phyloP scores from a whole-genome alignment of 1,284 basidiomycete species.

The Moniliophthora roreri region DNA sequence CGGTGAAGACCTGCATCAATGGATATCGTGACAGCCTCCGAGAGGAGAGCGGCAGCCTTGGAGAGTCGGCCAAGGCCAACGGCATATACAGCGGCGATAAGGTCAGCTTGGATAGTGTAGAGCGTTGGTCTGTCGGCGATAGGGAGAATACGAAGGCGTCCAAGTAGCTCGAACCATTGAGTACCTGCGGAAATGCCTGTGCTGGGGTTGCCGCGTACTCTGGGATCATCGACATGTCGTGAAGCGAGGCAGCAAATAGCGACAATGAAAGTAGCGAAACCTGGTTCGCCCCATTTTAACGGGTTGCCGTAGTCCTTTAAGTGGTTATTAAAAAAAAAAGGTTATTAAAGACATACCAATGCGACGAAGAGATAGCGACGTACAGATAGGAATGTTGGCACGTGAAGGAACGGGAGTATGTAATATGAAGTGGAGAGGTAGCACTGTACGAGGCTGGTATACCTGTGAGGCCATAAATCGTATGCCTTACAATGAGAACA shows the following conservation, averaged over 20 bases:
- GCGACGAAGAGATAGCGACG: conserved; percentile 29
- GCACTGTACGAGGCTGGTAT: conserved; percentile 68
- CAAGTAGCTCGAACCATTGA: conserved; percentile 87
- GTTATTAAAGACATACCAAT: too few species aligned
- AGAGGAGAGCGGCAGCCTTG: conserved; percentile 80
- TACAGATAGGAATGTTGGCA: conserved; percentile 83
- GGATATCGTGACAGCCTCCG: conserved; percentile 81
- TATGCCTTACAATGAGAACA: too few species aligned
- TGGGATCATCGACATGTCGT: conserved; percentile 85
- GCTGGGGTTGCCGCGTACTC: conserved; percentile 76
- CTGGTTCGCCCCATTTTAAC: conserved; percentile 89
- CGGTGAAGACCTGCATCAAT: conserved; percentile 87
- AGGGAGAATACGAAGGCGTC: conserved; percentile 79
- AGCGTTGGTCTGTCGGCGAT: conserved; percentile 86
- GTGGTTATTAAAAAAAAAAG: too few species aligned
- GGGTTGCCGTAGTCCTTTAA: conserved; percentile 86
- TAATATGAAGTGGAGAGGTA: conserved; percentile 90
- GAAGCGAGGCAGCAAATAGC: conserved; percentile 87
- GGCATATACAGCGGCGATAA: conserved; percentile 86
- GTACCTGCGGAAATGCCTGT: conserved; percentile 86
- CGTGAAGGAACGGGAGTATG: conserved; percentile 86
- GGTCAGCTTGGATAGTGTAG: conserved; percentile 86
- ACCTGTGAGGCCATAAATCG: conserved; percentile 19
- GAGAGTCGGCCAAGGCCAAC: conserved; percentile 87
- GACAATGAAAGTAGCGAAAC: conserved; percentile 89